Percentiles rank a stretch among this genome's conserved stretches.
phyloP scores from a whole-genome alignment of 2,329 filamentous ascomycete species.

The Lasiodiplodia sp. region DNA sequence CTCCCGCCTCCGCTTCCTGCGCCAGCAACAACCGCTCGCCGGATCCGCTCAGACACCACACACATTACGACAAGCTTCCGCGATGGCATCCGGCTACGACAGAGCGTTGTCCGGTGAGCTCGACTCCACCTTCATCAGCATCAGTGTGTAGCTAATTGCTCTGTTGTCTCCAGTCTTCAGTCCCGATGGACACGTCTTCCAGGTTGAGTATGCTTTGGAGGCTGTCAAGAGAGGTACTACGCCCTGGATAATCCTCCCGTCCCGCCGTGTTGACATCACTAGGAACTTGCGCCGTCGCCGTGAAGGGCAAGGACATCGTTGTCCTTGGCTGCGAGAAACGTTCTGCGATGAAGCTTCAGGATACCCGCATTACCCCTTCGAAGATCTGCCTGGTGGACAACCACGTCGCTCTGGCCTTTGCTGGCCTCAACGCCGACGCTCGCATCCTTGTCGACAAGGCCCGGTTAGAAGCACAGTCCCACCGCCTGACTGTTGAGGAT shows the following conservation, averaged over 20 bases:
- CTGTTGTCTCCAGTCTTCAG: slow-evolving; percentile 80
- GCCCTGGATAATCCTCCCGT: not conserved
- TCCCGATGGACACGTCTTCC: slow-evolving; percentile 99
- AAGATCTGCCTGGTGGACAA: slow-evolving; percentile 97
- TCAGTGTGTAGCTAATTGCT: slow-evolving; percentile 39
- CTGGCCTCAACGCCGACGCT: slow-evolving; percentile 96
- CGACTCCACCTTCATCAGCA: slow-evolving; percentile 42
- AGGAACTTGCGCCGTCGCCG: slow-evolving; percentile 97
- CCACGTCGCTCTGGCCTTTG: slow-evolving; percentile 96
- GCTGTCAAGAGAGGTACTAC: slow-evolving; percentile 93
- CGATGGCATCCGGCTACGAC: slow-evolving; percentile 87
- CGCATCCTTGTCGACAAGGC: slow-evolving; percentile 98
- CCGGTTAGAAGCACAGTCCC: slow-evolving; percentile 94
- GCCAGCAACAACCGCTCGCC: not conserved
- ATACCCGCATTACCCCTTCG: slow-evolving; percentile 97
- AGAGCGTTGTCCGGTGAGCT: slow-evolving; percentile 94
- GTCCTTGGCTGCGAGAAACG: slow-evolving; percentile 98
- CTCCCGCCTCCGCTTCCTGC: not conserved
- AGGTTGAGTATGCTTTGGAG: slow-evolving; percentile 99
- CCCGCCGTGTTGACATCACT: slow-evolving; percentile 34
- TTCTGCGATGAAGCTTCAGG: slow-evolving; percentile 98
- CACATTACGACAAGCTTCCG: not conserved
- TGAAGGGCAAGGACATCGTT: slow-evolving; percentile 93
- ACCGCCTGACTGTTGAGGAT: slow-evolving; percentile 96
- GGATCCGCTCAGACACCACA: not conserved